Percentiles rank a stretch among this genome's conserved stretches.
Evolutionary conservation across 192 early-diverging fungal genomes (phyloP).

Genomic region (Dissophora globulifera): DNA sequence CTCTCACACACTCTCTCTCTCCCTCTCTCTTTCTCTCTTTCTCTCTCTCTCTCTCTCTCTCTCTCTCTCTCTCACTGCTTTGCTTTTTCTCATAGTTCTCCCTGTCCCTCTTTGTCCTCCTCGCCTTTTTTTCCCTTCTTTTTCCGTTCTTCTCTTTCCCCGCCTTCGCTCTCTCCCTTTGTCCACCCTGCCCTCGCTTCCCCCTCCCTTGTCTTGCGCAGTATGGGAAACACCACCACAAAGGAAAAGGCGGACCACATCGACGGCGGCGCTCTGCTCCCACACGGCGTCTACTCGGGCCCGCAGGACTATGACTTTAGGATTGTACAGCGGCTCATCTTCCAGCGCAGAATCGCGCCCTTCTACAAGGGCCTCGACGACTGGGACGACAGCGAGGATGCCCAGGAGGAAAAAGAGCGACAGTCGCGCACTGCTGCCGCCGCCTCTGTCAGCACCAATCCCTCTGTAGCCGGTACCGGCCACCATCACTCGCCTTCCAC

Average conservation of each 20-base stretch:
- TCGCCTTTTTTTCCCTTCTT: neutral
- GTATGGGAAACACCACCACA: constrained; percentile 55
- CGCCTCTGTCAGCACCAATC: neutral
- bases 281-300: constrained; percentile 75
- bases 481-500: constrained; percentile 7
- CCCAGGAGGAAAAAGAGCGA: constrained; percentile 49
- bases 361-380: constrained; percentile 88
- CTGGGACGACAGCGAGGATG: constrained; percentile 59
- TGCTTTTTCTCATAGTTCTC: neutral
- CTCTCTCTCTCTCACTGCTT: neutral
- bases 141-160: neutral
- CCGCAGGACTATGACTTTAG: constrained; percentile 83
- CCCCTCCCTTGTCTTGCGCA: neutral
- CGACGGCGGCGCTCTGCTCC: constrained; percentile 72
- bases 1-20: neutral
- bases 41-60: neutral
- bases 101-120: neutral
- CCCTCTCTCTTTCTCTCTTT: neutral
- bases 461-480: constrained; percentile 2
- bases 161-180: neutral
- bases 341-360: constrained; percentile 79
- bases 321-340: constrained; percentile 78
- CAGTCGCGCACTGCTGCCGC: constrained; percentile 36
- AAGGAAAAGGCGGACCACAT: constrained; percentile 60
- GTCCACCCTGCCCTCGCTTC: neutral